Conservation (phyloP, 176 grass and related monocot species). For the Bolboschoenus planiculmis region DNA sequence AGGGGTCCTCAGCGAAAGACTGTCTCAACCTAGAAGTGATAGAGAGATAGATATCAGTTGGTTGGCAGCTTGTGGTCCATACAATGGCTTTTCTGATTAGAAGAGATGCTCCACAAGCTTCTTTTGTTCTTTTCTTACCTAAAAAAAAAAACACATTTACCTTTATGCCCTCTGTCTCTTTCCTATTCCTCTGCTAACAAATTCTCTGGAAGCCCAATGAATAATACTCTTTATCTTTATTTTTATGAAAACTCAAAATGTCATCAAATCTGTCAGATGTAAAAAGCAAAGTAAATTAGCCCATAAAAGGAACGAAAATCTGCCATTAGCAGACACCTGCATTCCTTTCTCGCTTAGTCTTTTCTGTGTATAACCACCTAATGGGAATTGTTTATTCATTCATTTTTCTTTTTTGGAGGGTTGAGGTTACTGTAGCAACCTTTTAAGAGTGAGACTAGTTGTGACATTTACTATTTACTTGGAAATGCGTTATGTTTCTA, state of each 20-base stretch:
- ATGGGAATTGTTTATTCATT: not conserved
- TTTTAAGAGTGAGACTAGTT: not conserved
- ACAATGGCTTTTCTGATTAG: conserved; percentile 6
- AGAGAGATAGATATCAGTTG: not conserved
- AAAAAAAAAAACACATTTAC: not conserved
- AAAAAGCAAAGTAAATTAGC: not conserved
- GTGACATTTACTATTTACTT: not conserved
- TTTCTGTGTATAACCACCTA: not conserved
- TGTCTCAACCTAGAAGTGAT: conserved; percentile 15
- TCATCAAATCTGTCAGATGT: not conserved
- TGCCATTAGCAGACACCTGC: not conserved
- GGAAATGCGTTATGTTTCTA: not conserved
- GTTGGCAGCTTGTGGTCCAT: conserved; percentile 18
- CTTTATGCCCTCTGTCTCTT: conserved; percentile 8
- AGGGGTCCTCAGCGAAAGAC: not conserved
- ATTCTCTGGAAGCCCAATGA: conserved; percentile 13
- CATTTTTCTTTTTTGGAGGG: not conserved
- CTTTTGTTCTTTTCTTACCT: conserved; percentile 22
- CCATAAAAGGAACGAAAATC: not conserved
- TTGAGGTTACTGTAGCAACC: not conserved
- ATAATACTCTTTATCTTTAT: not conserved
- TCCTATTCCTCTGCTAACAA: not conserved
- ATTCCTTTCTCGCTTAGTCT: not conserved
- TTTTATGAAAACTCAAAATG: not conserved
- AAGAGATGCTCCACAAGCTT: conserved; percentile 17